Conservation (phyloP, 371 early-diverging fungal species). For the Homolaphlyctis polyrhiza region DNA sequence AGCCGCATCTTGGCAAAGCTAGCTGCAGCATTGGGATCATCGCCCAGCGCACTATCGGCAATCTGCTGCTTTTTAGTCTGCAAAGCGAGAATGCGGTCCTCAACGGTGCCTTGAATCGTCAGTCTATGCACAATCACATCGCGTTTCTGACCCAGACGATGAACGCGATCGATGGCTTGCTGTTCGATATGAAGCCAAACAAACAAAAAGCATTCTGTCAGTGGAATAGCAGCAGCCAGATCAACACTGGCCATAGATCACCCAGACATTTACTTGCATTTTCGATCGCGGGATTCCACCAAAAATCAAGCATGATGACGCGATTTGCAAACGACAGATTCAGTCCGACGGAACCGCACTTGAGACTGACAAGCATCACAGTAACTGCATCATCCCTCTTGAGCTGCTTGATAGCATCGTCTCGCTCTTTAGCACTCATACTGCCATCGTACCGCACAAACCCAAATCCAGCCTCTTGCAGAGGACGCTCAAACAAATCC, state of each 20-base stretch:
- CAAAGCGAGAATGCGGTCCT: constrained; percentile 55
- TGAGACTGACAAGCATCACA: constrained; percentile 75
- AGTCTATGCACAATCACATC: constrained; percentile 43
- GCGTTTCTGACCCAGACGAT: constrained; percentile 63
- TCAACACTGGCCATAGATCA: too few relatives aligned
- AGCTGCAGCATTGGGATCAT: constrained; percentile 19
- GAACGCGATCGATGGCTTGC: constrained; percentile 73
- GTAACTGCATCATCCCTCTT: constrained; percentile 36
- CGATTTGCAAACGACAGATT: constrained; percentile 55
- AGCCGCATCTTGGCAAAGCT: constrained; percentile 10
- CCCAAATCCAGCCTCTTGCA: constrained; percentile 12
- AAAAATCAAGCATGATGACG: constrained; percentile 23
- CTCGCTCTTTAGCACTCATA: constrained; percentile 50
- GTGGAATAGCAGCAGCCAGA: constrained; percentile 68
- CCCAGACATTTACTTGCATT: too few relatives aligned
- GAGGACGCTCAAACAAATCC: constrained; percentile 49
- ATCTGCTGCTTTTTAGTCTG: constrained; percentile 51
- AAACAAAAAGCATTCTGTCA: constrained; percentile 23
- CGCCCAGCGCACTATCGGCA: constrained; percentile 25
- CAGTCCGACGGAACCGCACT: constrained; percentile 81
- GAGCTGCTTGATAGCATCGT: constrained; percentile 54
- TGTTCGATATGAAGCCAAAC: constrained; percentile 43
- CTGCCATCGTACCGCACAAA: constrained; percentile 56
- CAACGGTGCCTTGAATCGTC: constrained; percentile 56
- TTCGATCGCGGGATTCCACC: constrained; percentile 76